phyloP scores from a whole-genome alignment of 2,329 filamentous ascomycete species.

The Claviceps lovelessii region DNA sequence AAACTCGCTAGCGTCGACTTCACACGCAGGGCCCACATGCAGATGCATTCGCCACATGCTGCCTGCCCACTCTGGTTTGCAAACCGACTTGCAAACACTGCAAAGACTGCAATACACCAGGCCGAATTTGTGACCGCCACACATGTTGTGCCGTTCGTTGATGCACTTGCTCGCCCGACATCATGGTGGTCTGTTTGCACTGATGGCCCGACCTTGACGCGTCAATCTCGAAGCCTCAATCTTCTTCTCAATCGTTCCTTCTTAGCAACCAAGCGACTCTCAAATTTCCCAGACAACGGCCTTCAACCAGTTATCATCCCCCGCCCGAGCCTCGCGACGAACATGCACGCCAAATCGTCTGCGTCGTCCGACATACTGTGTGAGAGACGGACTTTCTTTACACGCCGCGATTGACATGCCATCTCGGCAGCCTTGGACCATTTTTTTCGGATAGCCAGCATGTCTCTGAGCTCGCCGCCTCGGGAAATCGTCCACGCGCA shows the following conservation, averaged over 20 bases:
- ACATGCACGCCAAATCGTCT: not conserved
- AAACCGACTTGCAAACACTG: too few species aligned
- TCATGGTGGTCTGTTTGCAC: not conserved
- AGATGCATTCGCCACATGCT: too few species aligned
- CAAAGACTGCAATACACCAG: too few species aligned
- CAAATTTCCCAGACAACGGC: not conserved
- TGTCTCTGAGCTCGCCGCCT: constrained; percentile 14
- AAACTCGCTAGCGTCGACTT: too few species aligned
- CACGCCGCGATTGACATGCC: not conserved
- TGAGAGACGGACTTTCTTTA: not conserved
- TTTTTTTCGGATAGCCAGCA: constrained; percentile 5
- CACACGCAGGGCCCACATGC: too few species aligned
- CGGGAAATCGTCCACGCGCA: constrained; percentile 11
- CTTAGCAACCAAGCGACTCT: not conserved
- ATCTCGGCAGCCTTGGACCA: not conserved
- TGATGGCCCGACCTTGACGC: not conserved
- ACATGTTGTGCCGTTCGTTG: not conserved
- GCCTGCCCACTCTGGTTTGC: too few species aligned
- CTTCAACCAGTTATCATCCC: not conserved
- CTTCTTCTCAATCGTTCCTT: not conserved
- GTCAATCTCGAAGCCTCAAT: not conserved
- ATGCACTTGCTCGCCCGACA: not conserved
- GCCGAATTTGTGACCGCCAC: not conserved
- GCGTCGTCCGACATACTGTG: not conserved
- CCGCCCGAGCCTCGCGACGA: not conserved